Evolutionary conservation across 148 eudicot species (phyloP).

Genomic region (Polygonum maritimum): DNA sequence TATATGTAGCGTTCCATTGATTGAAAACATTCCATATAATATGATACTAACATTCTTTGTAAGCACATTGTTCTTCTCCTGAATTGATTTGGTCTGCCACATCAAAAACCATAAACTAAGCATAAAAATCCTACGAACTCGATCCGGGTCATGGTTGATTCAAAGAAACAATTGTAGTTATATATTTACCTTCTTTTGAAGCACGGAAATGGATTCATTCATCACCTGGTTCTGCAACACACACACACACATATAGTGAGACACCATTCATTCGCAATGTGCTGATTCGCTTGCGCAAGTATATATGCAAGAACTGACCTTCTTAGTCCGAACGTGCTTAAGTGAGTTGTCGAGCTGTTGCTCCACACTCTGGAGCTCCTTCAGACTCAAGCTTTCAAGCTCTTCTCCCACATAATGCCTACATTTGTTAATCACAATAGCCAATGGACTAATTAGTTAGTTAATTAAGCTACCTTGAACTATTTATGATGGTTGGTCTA

Average conservation of each 20-base stretch:
- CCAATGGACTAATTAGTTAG: background rate
- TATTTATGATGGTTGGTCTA: background rate
- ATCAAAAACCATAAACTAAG: background rate
- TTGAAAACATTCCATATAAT: background rate
- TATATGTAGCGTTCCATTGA: background rate
- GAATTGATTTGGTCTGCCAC: slow-evolving; percentile 60
- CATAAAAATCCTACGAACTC: background rate
- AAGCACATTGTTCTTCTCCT: slow-evolving; percentile 54
- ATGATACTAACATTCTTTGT: slow-evolving; percentile 37
- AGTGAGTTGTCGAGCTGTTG: slow-evolving; percentile 57
- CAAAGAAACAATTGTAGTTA: background rate
- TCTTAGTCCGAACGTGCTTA: slow-evolving; percentile 42
- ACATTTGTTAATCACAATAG: slow-evolving; percentile 16
- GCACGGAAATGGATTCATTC: slow-evolving; percentile 36
- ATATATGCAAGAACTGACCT: slow-evolving; percentile 20
- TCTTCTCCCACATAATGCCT: slow-evolving; percentile 73
- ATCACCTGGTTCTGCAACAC: slow-evolving; percentile 39
- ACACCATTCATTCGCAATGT: background rate
- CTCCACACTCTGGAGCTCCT: slow-evolving; percentile 65
- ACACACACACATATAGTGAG: background rate
- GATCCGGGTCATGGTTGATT: no score
- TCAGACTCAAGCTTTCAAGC: slow-evolving; percentile 42
- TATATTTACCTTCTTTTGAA: slow-evolving; percentile 32
- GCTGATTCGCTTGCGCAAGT: background rate
- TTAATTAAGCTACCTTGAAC: no score